Evolutionary conservation across 83 land plant species (phyloP), one percentile per base, ranked within the genome.

Genomic region (Larix sibirica): DNA sequence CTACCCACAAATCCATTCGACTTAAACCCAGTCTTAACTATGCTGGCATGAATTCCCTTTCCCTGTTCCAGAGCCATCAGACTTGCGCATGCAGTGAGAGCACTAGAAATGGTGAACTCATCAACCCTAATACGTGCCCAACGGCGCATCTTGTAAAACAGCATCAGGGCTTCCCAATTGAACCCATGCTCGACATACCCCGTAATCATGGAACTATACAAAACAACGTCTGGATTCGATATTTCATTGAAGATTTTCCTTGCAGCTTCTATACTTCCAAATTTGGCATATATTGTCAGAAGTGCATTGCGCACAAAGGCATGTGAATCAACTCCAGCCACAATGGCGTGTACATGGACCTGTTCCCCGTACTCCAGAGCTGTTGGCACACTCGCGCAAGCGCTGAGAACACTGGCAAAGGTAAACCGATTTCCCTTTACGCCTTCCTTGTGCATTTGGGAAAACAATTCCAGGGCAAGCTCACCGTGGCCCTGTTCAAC

Each of bases 341-440:
- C 86, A 20, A 86, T 76, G 9, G 84, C 83, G 31, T 83, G 87
- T 31, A 80, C 65, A 70, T 92, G 94, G 67, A 89, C 79, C 70
- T 82, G 91, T 79, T 40, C 86, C 87, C 91, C 86, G 28, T 86
- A 58, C 18, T 84, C 82, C 31, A 91, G 21, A 77, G 71, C 59
- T 10, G 40, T 63, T 20, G 83, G 58, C 10, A 85, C 1, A 26
- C 82, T 82, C 33, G 91, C 88, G 83, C 96, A 94, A 10, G 92
- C 92, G 80, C 91, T 88, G 73, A 94, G 80, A 44, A 88, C 85
- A 77, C 90, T 91, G 16, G 91, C 91, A 68, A 88, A 91, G 36
- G 94, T 94, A 60, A 83, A 90, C 16, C 87, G 84, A 71, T 91
- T 90, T 12, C 94, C 94, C 40, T 80, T 31, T 33, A 94, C 14